Percentiles rank a stretch among this genome's conserved stretches.
These are phyloP conservation scores for Irpex sp. DNA, from an alignment of 1,284 basidiomycete genomes.

Conservation along the genomic window DNA sequence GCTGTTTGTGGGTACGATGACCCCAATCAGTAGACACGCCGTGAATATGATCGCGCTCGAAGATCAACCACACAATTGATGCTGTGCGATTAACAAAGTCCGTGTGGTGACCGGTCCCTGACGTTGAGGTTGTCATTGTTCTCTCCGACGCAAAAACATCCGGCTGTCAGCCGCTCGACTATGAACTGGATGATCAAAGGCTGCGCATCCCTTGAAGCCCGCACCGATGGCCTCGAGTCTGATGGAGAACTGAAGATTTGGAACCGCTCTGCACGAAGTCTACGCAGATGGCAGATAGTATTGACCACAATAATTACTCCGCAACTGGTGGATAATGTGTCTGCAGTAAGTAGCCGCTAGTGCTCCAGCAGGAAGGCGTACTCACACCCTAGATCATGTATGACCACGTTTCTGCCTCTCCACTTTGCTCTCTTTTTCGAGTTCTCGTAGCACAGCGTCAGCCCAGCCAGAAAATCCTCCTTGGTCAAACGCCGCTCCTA, in stretches of 20 bases:
- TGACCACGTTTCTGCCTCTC: conserved; percentile 38
- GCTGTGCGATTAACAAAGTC: not conserved
- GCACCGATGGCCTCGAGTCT: too few species aligned
- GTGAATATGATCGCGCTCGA: not conserved
- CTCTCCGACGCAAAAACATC: not conserved
- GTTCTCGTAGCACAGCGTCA: conserved; percentile 43
- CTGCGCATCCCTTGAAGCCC: too few species aligned
- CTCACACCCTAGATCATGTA: not conserved
- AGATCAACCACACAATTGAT: not conserved
- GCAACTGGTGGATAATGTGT: not conserved
- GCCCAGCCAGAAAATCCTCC: conserved; percentile 53
- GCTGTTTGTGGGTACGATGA: too few species aligned
- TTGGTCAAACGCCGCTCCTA: conserved; percentile 50
- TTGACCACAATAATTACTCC: not conserved
- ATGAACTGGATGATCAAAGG: too few species aligned
- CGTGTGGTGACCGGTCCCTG: not conserved
- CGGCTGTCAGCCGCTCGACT: too few species aligned
- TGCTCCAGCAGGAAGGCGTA: not conserved
- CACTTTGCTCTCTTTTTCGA: conserved; percentile 48
- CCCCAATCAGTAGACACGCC: too few species aligned
- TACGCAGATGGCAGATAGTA: not conserved
- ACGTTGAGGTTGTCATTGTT: not conserved
- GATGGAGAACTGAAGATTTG: too few species aligned
- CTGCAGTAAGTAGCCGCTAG: not conserved
- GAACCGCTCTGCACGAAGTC: too few species aligned